Base-by-base conservation (phyloP, 768 basidiomycete genomes). In the Scleroderma citrinum region DNA sequence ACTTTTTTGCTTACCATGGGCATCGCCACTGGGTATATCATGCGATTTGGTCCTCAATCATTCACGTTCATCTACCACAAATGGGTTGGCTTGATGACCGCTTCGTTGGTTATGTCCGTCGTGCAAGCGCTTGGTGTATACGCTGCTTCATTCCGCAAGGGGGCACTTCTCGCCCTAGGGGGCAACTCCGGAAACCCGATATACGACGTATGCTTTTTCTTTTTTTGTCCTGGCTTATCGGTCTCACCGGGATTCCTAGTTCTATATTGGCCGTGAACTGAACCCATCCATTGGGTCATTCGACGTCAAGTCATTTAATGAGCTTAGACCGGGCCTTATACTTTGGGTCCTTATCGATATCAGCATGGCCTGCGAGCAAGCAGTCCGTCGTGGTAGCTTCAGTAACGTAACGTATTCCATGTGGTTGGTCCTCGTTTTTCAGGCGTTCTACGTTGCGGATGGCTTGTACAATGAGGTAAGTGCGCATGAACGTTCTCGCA, bases 271-370 rank as follows among this genome's bases (percentile, higher is more conserved):
- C n/a, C 87, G 93, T 44, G 87, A 91, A 60, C 72, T 99, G 49
- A 98, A 98, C 68, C 96, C 96, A 0, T 80, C 82, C 1, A 79
- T 92, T 48, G 84, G 87, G 35, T 73, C 71, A 16, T 79, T 92
- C 69, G 85, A 87, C 59, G 70, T 87, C 71, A 87, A 87, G 64
- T 76, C 79, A 0, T 76, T 76, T 59, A 68, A 66, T 12, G 65
- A 66, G 19, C 46, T 76, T 75, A 56, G 82, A 74, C 62, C 71
- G 73, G 69, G 83, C 71, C 61, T 88, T 79, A 59, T 86, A 75
- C 72, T 94, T 83, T 99, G 96, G 95, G 73, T 82, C 23, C 76
- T 99, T 48, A 74, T 94, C 66, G 83, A 97, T 68, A 82, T 97
- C 53, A 85, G 85, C 64, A 87, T 93, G 82, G 78, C 83, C 1